Evolutionary conservation across 2,329 filamentous ascomycete species (phyloP), one percentile per base, ranked within the genome.

Genomic region (Arthrobotrys musiformis): DNA sequence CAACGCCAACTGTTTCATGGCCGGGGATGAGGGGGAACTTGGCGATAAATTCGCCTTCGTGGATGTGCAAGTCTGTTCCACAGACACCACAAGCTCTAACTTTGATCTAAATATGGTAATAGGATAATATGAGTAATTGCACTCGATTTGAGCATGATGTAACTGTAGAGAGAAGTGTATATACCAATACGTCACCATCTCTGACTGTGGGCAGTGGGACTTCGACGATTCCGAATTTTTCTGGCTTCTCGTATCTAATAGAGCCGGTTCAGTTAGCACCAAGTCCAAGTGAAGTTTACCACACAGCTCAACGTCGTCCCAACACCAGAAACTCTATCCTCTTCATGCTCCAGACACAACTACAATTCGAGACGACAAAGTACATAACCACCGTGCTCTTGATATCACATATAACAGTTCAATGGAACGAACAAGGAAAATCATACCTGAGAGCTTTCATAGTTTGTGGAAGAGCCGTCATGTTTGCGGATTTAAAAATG

Each of bases 81-180:
- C 88, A 90, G 78, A 90, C 88, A 85, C 89, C 88, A 80, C 88
- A 90, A 68, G 88, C 89, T 84, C 90, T 90, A 81, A 91, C 89
- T 84, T 91, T 89, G 83, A 90, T 84, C 85, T 86, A 81, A 66
- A 80, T 26, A 78, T 17, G n/a, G n/a, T n/a, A n/a, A 15, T 30
- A 4, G 66, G 26, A 54, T 15, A 54, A 17, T 33, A 56, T 30
- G 4, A 50, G 46, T 4, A 42, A n/a, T 6, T 58, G 19, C 15
- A 40, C 30, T 2, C 5, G 2, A 26, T 40, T n/a, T 30, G 17
- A 17, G 3, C 11, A 44, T 22, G 35, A 67, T 63, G n/a, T n/a
- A n/a, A n/a, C n/a, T 46, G 48, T 26, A 66, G 5, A 28, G 50
- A 33, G 28, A 33, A 8, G 11, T 42, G 6, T 26, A 68, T 83